phyloP scores from a whole-genome alignment of 2,329 filamentous ascomycete genomes.

The Arthrinium phaeospermum region DNA sequence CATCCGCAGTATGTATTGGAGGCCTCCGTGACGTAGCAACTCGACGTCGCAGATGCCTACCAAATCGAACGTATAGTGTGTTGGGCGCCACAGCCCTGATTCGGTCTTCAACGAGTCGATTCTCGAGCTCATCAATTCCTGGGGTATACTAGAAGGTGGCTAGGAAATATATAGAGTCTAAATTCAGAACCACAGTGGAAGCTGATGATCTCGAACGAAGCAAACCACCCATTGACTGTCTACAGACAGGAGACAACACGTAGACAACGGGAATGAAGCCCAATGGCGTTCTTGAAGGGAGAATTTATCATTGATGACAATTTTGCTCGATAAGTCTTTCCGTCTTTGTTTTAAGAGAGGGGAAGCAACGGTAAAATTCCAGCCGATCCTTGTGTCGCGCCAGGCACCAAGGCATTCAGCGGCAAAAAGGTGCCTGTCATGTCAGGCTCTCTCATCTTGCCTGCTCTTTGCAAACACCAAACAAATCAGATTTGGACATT shows the following conservation, averaged over 20 bases:
- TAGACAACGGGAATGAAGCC: neutral
- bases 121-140: neutral
- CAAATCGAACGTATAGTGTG: neutral
- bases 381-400: slow-evolving; percentile 1
- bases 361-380: neutral
- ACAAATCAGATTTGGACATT: no score
- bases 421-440: slow-evolving; percentile 2
- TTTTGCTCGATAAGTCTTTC: neutral
- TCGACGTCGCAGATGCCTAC: neutral
- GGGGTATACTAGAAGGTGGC: neutral
- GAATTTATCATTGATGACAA: neutral
- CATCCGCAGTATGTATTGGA: neutral
- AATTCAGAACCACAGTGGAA: neutral
- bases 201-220: neutral
- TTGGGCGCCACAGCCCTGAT: neutral
- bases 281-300: neutral
- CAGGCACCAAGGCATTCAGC: neutral
- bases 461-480: neutral
- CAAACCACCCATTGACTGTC: neutral
- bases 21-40: neutral
- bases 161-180: neutral
- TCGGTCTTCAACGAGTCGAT: neutral
- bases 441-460: neutral
- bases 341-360: neutral
- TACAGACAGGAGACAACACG: neutral